Percentiles rank a stretch among this genome's conserved stretches.
phyloP scores from a whole-genome alignment of 345 rosid genomes.

The Erodium maritimum region DNA sequence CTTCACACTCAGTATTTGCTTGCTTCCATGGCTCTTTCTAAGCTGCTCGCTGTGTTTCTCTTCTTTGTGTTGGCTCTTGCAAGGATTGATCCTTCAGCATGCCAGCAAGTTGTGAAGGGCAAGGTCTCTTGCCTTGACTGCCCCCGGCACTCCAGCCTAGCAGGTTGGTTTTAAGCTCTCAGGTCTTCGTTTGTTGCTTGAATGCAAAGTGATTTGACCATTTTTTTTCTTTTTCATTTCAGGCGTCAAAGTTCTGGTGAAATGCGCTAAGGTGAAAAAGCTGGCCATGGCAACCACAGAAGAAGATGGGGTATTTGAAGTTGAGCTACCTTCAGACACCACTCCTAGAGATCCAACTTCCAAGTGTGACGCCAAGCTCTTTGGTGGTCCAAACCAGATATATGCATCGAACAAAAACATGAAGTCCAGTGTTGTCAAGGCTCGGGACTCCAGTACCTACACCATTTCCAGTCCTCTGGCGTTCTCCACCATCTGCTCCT shows the following conservation, averaged over 20 bases:
- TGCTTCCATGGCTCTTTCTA: conserved; percentile 32
- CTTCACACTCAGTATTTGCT: not conserved
- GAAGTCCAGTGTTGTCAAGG: conserved; percentile 37
- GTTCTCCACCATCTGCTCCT: conserved; percentile 41
- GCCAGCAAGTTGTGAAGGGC: conserved; percentile 27
- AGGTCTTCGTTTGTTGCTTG: conserved; percentile 24
- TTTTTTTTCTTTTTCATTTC: not conserved
- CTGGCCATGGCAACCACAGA: conserved; percentile 27
- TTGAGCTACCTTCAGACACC: conserved; percentile 33
- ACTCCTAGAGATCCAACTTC: not conserved
- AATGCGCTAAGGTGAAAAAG: conserved; percentile 40
- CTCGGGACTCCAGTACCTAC: conserved; percentile 19
- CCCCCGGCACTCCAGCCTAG: conserved; percentile 24
- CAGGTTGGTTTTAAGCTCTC: conserved; percentile 13
- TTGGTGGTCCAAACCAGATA: conserved; percentile 49
- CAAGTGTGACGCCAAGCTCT: conserved; percentile 44
- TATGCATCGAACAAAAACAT: conserved; percentile 32
- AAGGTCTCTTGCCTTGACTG: conserved; percentile 66
- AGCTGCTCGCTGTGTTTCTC: conserved; percentile 13
- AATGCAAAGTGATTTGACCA: not conserved
- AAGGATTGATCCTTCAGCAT: conserved; percentile 26
- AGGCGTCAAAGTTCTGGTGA: conserved; percentile 54
- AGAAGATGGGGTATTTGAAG: conserved; percentile 43
- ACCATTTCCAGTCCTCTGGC: conserved; percentile 46
- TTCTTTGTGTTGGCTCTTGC: conserved; percentile 26